Conservation (phyloP, 257 asterid genomes). For the Rehmannia glutinosa region DNA sequence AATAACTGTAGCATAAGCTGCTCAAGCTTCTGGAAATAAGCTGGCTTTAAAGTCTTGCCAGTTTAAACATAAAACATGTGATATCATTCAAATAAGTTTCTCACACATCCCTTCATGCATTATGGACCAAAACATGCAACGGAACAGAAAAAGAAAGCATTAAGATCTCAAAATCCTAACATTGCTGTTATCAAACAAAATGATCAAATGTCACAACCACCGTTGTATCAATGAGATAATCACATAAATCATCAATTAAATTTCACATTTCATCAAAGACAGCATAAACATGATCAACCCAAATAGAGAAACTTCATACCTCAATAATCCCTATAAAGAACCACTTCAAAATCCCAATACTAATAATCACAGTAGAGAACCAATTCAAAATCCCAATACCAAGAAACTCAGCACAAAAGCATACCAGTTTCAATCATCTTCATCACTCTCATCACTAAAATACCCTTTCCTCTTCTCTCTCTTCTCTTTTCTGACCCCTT, state of each 20-base stretch:
- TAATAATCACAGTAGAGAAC: not conserved
- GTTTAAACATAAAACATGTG: no score
- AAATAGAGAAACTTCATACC: no score
- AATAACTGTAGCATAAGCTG: no score
- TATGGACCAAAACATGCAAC: no score
- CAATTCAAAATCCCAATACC: not conserved
- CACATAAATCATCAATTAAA: not conserved
- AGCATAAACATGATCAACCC: not conserved
- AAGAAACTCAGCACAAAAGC: not conserved
- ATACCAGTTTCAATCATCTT: conserved; percentile 48
- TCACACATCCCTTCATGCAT: no score
- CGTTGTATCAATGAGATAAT: not conserved
- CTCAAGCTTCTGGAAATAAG: no score
- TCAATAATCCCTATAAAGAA: not conserved
- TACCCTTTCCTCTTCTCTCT: conserved; percentile 75
- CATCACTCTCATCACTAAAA: conserved; percentile 93
- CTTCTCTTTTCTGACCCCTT: conserved; percentile 35
- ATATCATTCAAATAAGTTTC: no score
- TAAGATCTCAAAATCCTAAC: no score
- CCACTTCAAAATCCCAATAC: no score
- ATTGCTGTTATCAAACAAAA: not conserved
- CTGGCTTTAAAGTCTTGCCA: no score
- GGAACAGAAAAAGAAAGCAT: no score
- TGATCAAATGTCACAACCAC: not conserved
- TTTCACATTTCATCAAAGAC: not conserved